Evolutionary conservation across 164 flowering plant genomes (phyloP), one percentile per base, ranked within the genome.

Genomic region (Stephania japonica): DNA sequence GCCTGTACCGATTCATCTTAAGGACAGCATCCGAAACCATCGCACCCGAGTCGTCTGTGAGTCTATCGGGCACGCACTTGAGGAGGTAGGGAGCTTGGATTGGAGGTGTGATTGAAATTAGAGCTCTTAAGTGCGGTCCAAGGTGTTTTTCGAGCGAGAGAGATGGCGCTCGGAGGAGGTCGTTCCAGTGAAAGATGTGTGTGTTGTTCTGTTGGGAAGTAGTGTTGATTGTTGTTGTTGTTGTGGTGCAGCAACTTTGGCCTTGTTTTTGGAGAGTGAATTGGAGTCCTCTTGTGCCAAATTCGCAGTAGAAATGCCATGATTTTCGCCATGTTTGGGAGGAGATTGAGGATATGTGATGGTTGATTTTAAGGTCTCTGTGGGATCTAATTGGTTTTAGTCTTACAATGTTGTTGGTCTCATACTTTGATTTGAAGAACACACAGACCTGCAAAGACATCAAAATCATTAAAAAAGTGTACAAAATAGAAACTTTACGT

Each of bases 1-100:
- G 98, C 61, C 86, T 81, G 63, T 90, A 91, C 42, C 78, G 80
- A 53, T 91, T 93, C 89, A 90, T 83, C 71, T 78, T 86, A 63
- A 93, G 84, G 74, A 95, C 87, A 43, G 84, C 90, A 80, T 95
- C 99, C 1, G 97, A 95, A 53, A 95, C 81, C 99, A 95, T 92
- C 23, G 94, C 93, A 4, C 99, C 98, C 3, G 91, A 82, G 81
- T 95, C 94, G 79, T 95, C 99, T 0, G 98, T 93, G 18, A 93
- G 98, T 38, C 91, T 77, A 53, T 95, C 99, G 0, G 99, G 92
- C 16, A 95, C 97, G 66, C 94, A 95, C 74, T 91, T 95, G 68
- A 95, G 67, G 79, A 95, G 75, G 78, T 91, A 93, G 4, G 98
- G 83, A 13, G 88, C 98, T 85, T 93, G 99, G 67, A 85, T 90